Evolutionary conservation across 257 asterid genomes (phyloP).

Genomic region (Cynanchum wilfordii): DNA sequence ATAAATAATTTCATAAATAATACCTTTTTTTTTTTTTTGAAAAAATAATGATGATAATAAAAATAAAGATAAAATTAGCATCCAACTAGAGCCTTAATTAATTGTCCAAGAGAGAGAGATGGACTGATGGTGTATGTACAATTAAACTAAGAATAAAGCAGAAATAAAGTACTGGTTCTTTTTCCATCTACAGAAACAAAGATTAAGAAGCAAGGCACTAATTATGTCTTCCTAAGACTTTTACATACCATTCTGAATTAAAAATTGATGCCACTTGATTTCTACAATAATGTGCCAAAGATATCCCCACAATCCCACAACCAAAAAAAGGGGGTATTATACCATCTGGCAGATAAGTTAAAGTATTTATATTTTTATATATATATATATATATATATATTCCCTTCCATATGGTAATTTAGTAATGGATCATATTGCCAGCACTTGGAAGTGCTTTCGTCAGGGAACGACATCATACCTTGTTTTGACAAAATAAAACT

Average conservation of each 20-base stretch:
- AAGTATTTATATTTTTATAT: constrained; percentile 12
- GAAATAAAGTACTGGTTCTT: neutral
- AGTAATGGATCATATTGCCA: constrained; percentile 24
- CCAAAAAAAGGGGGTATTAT: constrained; percentile 19
- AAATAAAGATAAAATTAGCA: too few relatives aligned
- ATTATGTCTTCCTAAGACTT: constrained; percentile 4
- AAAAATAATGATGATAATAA: too few relatives aligned
- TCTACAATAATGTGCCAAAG: constrained; percentile 24
- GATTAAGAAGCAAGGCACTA: constrained; percentile 5
- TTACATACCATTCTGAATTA: constrained; percentile 20
- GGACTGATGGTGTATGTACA: neutral
- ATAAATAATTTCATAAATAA: too few relatives aligned
- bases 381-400: constrained; percentile 22
- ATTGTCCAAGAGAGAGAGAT: neutral
- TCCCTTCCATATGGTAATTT: constrained; percentile 24
- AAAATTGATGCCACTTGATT: constrained; percentile 22
- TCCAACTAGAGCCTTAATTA: neutral
- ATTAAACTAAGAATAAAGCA: neutral
- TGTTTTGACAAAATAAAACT: constrained; percentile 7
- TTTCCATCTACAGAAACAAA: neutral
- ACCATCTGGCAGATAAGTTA: constrained; percentile 28
- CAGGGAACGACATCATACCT: constrained; percentile 27
- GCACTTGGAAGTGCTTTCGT: constrained; percentile 19
- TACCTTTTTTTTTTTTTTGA: too few relatives aligned
- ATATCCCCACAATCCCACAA: constrained; percentile 42